Base-by-base conservation (phyloP, 495 filamentous ascomycete genomes). In the Penicillium steckii region DNA sequence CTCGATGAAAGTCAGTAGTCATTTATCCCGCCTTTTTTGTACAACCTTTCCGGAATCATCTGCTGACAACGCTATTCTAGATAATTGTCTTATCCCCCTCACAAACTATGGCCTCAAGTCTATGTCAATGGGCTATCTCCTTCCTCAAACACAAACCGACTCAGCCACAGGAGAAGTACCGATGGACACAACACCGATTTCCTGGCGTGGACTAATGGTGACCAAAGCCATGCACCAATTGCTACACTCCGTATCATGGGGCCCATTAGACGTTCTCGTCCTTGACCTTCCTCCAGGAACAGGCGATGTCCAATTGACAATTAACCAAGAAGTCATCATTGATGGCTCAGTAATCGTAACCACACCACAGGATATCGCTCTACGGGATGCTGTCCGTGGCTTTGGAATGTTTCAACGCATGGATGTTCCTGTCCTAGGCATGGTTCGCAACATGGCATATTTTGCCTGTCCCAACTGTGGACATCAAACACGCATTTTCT, bases 71-170 rank as follows among this genome's bases (percentile, higher is more conserved):
- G 8, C 9, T 12, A 32, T 32, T 4, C 10, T 27, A 88, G 86
- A 86, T 52, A 88, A 95, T 66, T 87, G 88, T 57, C 78, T 99
- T 7, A 47, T 97, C 19, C 95, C 95, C 0, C 70, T 97, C 21
- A 88, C 86, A n/a, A 96, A 94, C 64, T 97, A 97, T 73, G 95
- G 93, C 48, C 80, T 99, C 52, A 93, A 95, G 68, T 92, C 88
- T 33, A 97, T 97, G 94, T 96, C 90, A 3, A 96, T 99, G 87
- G 95, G 95, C 41, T 97, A 96, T 60, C 81, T 97, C 9, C 82
- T 95, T 12, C 75, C 75, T 2, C 67, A 67, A 57, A 66, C 68
- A 22, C 47, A 62, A 52, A 35, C 65, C 9, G 49, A 62, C 45
- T 56, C 17, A 35, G 15, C 57, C 24, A 49, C 61, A 7, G 57